Conservation (phyloP, 164 flowering plant genomes). For the Kalanchoe fedtschenkoi region DNA sequence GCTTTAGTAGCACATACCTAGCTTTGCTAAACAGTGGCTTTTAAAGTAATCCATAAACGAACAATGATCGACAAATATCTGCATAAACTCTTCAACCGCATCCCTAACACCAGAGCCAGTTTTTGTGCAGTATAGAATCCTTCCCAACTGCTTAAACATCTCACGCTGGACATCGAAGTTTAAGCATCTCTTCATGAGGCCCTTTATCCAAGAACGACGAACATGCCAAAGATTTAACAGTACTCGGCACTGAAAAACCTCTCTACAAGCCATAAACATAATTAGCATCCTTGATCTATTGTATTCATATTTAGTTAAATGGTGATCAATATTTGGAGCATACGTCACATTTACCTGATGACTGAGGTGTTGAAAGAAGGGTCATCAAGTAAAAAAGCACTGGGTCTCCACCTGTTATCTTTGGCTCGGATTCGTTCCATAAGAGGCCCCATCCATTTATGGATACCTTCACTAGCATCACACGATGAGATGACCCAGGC, state of each 20-base stretch:
- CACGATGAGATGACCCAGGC: constrained; percentile 46
- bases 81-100: constrained; percentile 41
- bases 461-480: constrained; percentile 20
- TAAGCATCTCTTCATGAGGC: constrained; percentile 31
- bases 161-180: constrained; percentile 40
- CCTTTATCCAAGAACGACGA: constrained; percentile 42
- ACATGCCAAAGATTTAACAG: constrained; percentile 39
- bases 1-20: constrained; percentile 19
- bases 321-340: not conserved
- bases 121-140: constrained; percentile 31
- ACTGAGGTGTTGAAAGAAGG: constrained; percentile 24
- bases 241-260: constrained; percentile 38
- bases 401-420: constrained; percentile 40
- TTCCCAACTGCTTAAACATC: constrained; percentile 38
- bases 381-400: constrained; percentile 35
- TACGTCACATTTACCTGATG: constrained; percentile 32
- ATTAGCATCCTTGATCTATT: too few species aligned
- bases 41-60: constrained; percentile 40
- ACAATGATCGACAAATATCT: constrained; percentile 40
- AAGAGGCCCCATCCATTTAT: constrained; percentile 30
- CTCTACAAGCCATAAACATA: constrained; percentile 25
- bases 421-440: constrained; percentile 27
- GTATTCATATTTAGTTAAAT: not conserved
- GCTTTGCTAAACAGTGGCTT: constrained; percentile 28
- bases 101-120: constrained; percentile 20